Base-by-base conservation (phyloP, 768 basidiomycete species). In the Calocera viscosa region DNA sequence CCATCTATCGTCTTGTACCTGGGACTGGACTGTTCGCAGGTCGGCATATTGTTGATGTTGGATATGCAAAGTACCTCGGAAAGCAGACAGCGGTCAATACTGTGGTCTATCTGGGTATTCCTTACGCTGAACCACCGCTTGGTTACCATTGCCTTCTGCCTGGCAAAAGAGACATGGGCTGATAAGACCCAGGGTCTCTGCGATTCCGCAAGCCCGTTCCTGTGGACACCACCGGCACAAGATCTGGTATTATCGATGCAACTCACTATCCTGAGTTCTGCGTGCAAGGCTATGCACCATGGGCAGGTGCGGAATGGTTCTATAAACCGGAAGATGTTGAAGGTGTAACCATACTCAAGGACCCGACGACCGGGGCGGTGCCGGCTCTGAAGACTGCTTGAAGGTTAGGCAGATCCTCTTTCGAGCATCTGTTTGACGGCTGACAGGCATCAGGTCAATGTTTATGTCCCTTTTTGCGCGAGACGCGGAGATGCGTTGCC, bases 351-450 rank as follows among this genome's bases (percentile, higher is more conserved):
- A n/a, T n/a, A n/a, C n/a, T n/a, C n/a, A n/a, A n/a, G 68, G 41
- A 85, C 82, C 53, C 22, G 82, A 82, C 10, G 84, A 84, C 70
- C 79, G 81, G 26, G 85, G 86, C 63, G 85, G 86, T 32, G 83
- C 84, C 14, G 86, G 86, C 12, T 82, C 81, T 47, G 86, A 87
- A 74, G 85, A 87, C 69, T 87, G 85, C 69, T 73, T 87, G 35
- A 86, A 86, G 63, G 76, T 86, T n/a, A 85, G 87, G 72, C 78
- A 3, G 24, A 17, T 19, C 2, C 11, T 19, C 19, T 60, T 19
- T 60, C 49, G 12, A n/a, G 26, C 19, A 3, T 19, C 16, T 17
- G 43, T 28, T 26, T 60, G 24, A 32, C 26, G 19, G 53, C 53
- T 60, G 14, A 60, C 19, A 30, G 11, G 30, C 5, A 8, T 7